Evolutionary conservation across 306 rosid species (phyloP).

Genomic region (Casuarina glauca): DNA sequence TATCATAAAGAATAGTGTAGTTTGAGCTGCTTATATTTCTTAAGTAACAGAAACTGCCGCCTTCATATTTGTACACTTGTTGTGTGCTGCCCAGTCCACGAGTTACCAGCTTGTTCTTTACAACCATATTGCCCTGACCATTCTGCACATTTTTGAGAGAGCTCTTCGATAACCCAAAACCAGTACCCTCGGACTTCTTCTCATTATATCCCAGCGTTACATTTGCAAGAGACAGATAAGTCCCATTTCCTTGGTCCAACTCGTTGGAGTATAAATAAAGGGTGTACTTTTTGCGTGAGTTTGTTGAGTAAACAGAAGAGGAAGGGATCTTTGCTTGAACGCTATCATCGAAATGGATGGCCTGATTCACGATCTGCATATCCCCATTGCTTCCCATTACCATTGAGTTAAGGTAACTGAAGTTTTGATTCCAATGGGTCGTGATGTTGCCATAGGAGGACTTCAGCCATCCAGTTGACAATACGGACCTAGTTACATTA

Average conservation of each 20-base stretch:
- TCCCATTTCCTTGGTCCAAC: constrained; percentile 33
- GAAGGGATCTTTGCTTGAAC: constrained; percentile 38
- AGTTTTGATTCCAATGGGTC: constrained; percentile 54
- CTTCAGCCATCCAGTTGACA: constrained; percentile 65
- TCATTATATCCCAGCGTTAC: constrained; percentile 58
- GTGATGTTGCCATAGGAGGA: constrained; percentile 74
- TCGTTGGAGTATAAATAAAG: constrained; percentile 41
- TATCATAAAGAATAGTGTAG: constrained; percentile 71
- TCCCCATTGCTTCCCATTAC: constrained; percentile 49
- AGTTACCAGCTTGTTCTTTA: constrained; percentile 48
- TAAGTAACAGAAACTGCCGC: constrained; percentile 51
- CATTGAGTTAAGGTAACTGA: constrained; percentile 55
- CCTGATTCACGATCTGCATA: constrained; percentile 62
- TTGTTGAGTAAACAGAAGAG: constrained; percentile 24
- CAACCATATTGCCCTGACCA: constrained; percentile 59
- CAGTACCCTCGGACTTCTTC: constrained; percentile 32
- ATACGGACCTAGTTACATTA: constrained; percentile 51
- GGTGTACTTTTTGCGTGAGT: constrained; percentile 46
- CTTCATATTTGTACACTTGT: constrained; percentile 57
- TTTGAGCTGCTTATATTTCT: constrained; percentile 78
- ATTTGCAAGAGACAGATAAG: constrained; percentile 37
- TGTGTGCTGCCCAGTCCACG: constrained; percentile 69
- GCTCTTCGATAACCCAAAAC: constrained; percentile 40
- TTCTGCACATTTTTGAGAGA: constrained; percentile 66
- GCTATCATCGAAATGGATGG: constrained; percentile 45